Conservation (phyloP, 2,329 filamentous ascomycete species). For the Stagonosporopsis vannaccii region DNA sequence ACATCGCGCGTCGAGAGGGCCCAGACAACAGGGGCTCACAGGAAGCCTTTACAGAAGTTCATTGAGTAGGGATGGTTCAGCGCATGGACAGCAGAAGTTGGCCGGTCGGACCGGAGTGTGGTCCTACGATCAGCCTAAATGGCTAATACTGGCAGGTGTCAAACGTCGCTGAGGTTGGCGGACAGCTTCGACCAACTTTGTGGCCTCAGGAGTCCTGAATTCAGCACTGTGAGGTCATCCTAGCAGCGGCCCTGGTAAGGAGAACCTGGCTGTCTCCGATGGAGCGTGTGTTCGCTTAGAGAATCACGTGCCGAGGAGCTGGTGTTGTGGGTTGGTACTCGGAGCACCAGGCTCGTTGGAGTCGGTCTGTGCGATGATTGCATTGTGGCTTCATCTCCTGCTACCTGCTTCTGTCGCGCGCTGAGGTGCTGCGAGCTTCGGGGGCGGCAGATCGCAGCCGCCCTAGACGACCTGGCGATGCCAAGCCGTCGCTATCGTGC, state of each 20-base stretch:
- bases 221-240: slow-evolving; percentile 16
- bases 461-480: slow-evolving; percentile 26
- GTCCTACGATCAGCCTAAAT: slow-evolving; percentile 19
- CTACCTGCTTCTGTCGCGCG: slow-evolving; percentile 33
- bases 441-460: slow-evolving; percentile 39
- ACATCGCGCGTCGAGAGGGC: slow-evolving; percentile 13
- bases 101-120: slow-evolving; percentile 13
- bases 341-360: slow-evolving; percentile 11
- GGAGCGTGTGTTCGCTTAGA: slow-evolving; percentile 1
- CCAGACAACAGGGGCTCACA: slow-evolving; percentile 7
- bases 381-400: slow-evolving; percentile 27
- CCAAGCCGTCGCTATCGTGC: slow-evolving; percentile 31
- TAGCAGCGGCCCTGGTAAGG: slow-evolving; percentile 10
- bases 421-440: slow-evolving; percentile 34
- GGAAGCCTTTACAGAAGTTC: slow-evolving; percentile 6
- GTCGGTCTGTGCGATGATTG: slow-evolving; percentile 14
- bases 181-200: slow-evolving; percentile 18
- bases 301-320: slow-evolving; percentile 13
- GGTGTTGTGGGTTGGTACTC: background rate
- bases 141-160: slow-evolving; percentile 21
- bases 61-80: slow-evolving; percentile 11
- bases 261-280: slow-evolving; percentile 17
- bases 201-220: slow-evolving; percentile 15
- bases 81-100: slow-evolving; percentile 23
- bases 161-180: slow-evolving; percentile 15